Evolutionary conservation across 75 land plant species (phyloP).

Genomic region (Adiantum capillusveneris): DNA sequence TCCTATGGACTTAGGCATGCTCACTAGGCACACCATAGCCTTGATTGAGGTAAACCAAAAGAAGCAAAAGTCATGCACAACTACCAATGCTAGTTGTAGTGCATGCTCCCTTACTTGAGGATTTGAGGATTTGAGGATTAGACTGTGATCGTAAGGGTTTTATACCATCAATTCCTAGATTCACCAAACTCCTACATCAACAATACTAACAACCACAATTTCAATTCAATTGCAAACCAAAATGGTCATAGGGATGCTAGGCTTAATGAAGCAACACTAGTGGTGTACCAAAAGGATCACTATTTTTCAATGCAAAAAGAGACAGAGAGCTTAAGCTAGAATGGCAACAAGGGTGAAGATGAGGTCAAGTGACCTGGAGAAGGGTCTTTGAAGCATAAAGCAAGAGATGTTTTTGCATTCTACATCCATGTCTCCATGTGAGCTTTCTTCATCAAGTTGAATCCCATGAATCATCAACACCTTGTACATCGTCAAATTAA

Average conservation of each 20-base stretch:
- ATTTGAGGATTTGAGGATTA: slow-evolving; percentile 79
- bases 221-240: too few species aligned
- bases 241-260: too few species aligned
- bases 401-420: slow-evolving; percentile 61
- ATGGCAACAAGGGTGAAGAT: slow-evolving; percentile 74
- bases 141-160: slow-evolving; percentile 28
- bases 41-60: too few species aligned
- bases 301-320: slow-evolving; percentile 88
- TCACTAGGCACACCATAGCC: too few species aligned
- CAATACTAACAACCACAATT: too few species aligned
- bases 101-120: slow-evolving; percentile 91
- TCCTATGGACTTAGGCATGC: too few species aligned
- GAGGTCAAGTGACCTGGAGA: slow-evolving; percentile 88
- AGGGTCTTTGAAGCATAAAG: slow-evolving; percentile 82
- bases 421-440: slow-evolving; percentile 60
- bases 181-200: too few species aligned
- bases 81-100: slow-evolving; percentile 81
- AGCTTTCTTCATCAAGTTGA: slow-evolving; percentile 8
- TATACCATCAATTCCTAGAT: too few species aligned
- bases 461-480: background rate
- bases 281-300: slow-evolving; percentile 60
- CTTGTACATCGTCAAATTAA: background rate
- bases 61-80: too few species aligned
- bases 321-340: slow-evolving; percentile 92
- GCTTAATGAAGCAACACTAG: too few species aligned